Base-by-base conservation (phyloP, 208 protist genomes). In the Leishmania guyanensis region DNA sequence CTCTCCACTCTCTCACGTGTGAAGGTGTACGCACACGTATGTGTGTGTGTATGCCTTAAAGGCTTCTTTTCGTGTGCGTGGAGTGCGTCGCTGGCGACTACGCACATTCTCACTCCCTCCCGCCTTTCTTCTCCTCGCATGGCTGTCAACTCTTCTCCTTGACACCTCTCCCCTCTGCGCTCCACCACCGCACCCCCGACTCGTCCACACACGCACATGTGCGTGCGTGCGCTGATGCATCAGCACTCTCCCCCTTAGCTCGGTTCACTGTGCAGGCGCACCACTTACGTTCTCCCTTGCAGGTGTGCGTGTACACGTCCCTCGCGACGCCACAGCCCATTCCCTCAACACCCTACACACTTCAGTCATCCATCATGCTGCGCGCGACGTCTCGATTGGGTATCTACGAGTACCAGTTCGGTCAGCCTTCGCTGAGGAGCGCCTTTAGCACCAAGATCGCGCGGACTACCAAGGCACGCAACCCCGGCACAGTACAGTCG, bases 401-500 rank as follows among this genome's bases (percentile, higher is more conserved):
- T n/a, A 93, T 94, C 82, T 93, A 91, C 77, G 86, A 93, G 76
- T 96, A 94, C 88, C 84, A 89, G 77, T 96, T 96, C 80, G 93
- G 93, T 22, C 92, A 95, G 85, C 92, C 92, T 22, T 92, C 90
- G 20, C 86, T 95, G 54, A 88, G 84, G 79, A 80, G 88, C 79
- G 84, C 86, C 65, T 95, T 95, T 81, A 86, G 86, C 26, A 88
- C 75, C 22, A 83, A 82, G 43, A 90, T 93, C 79, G 78, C 86
- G 14, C 56, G 77, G 8, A 78, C 84, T 33, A 76, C 80, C 22
- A 74, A 87, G 72, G 56, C 78, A 3, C 81, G 88, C 3, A 78
- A 78, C 54, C 79, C 84, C 75, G 87, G 85, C 36, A 50, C 82
- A 54, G 64, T 97, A 48, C 83, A 86, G 79, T 84, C 86, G 17